Evolutionary conservation across 805 yeast species (phyloP).

Genomic region (Saturnispora silvae): DNA sequence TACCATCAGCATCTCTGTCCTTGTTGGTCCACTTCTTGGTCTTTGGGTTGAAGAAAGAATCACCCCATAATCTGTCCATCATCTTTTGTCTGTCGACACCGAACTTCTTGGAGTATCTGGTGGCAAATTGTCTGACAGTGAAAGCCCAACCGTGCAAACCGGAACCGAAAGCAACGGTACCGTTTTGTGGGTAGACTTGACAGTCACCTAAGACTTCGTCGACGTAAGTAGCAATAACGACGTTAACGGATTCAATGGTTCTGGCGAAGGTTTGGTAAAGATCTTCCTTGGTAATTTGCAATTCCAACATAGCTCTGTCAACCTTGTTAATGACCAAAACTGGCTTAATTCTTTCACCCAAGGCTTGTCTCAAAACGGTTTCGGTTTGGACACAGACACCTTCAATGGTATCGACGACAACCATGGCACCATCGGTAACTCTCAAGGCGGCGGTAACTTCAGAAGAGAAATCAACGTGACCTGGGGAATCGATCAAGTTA

Average conservation of each 20-base stretch:
- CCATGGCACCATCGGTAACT: conserved; percentile 99
- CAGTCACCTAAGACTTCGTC: conserved; percentile 88
- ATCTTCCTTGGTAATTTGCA: conserved; percentile 98
- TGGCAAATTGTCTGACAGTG: conserved; percentile 97
- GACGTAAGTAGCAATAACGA: conserved; percentile 89
- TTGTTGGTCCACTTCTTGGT: conserved; percentile 99
- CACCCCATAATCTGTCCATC: conserved; percentile 99
- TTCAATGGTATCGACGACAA: conserved; percentile 97
- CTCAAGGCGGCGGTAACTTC: conserved; percentile 99
- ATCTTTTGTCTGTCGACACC: conserved; percentile 97
- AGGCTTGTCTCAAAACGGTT: conserved; percentile 97
- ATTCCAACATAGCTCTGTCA: conserved; percentile 98
- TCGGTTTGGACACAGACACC: conserved; percentile 99
- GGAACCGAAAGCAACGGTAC: conserved; percentile 99
- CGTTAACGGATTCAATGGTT: conserved; percentile 99
- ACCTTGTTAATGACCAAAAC: conserved; percentile 98
- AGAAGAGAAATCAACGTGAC: conserved; percentile 99
- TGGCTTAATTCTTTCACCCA: conserved; percentile 99
- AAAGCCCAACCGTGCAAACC: conserved; percentile 99
- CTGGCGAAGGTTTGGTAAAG: conserved; percentile 96
- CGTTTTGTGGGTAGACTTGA: conserved; percentile 97
- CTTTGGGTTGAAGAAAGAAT: conserved; percentile 99
- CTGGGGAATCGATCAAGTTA: conserved; percentile 99
- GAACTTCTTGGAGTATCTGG: conserved; percentile 96
- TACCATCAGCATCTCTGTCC: conserved; percentile 92